Conservation (phyloP, 2,329 filamentous ascomycete genomes). For the Cladosporium phlei region DNA sequence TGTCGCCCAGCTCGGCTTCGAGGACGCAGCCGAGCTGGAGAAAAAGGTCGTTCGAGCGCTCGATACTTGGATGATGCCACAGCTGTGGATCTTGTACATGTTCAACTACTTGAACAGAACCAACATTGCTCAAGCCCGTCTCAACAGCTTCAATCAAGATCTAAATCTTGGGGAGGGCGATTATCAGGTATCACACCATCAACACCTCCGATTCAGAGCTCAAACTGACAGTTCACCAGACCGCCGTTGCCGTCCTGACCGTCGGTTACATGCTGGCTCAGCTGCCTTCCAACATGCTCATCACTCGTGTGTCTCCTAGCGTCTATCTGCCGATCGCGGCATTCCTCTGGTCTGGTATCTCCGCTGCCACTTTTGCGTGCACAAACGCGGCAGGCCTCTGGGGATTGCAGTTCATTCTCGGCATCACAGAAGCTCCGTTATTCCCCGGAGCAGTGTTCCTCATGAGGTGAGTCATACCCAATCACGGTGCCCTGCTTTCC, state of each 20-base stretch:
- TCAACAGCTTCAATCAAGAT: constrained; percentile 48
- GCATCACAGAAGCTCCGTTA: constrained; percentile 15
- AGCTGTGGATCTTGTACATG: constrained; percentile 33
- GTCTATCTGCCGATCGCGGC: constrained; percentile 50
- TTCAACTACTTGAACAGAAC: constrained; percentile 27
- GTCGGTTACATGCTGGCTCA: constrained; percentile 37
- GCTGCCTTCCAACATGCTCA: constrained; percentile 41
- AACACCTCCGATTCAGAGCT: background rate
- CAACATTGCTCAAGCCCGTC: constrained; percentile 7
- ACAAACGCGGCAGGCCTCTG: constrained; percentile 44
- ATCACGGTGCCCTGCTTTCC: too few relatives aligned
- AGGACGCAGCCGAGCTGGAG: constrained; percentile 4
- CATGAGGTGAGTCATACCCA: too few relatives aligned
- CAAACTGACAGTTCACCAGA: constrained; percentile 48
- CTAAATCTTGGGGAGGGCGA: constrained; percentile 52
- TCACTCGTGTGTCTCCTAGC: constrained; percentile 47
- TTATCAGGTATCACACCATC: constrained; percentile 42
- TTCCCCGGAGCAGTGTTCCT: constrained; percentile 16
- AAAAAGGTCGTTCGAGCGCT: constrained; percentile 59
- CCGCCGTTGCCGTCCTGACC: constrained; percentile 46
- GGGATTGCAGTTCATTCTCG: constrained; percentile 27
- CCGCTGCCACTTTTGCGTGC: constrained; percentile 25
- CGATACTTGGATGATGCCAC: constrained; percentile 61
- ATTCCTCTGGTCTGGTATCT: constrained; percentile 39
- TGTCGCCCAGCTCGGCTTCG: constrained; percentile 7